These are phyloP conservation scores for Monosporozyma solicola DNA, from an alignment of 805 yeast genomes.

Conservation along the genomic window DNA sequence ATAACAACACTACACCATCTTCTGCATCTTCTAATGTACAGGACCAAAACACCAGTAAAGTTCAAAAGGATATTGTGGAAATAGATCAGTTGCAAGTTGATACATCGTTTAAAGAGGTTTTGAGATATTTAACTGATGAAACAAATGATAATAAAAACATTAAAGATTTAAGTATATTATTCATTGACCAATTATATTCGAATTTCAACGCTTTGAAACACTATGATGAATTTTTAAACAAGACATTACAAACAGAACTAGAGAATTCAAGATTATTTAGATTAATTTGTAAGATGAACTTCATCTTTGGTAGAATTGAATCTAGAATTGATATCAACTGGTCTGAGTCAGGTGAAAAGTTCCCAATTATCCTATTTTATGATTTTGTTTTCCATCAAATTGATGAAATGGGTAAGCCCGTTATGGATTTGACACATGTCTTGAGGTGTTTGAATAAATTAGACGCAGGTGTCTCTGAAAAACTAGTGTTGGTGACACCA, in stretches of 20 bases:
- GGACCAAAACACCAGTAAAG: constrained; percentile 1
- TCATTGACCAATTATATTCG: constrained; percentile 35
- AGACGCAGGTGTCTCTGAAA: constrained; percentile 88
- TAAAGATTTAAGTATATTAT: constrained; percentile 31
- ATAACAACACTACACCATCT: not conserved
- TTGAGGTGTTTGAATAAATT: constrained; percentile 72
- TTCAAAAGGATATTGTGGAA: not conserved
- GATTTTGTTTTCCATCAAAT: constrained; percentile 82
- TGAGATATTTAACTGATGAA: constrained; percentile 32
- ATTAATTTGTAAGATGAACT: constrained; percentile 70
- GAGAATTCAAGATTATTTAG: constrained; percentile 87
- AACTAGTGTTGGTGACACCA: constrained; percentile 64
- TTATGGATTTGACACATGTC: constrained; percentile 75
- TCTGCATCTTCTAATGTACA: not conserved
- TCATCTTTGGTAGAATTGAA: constrained; percentile 68
- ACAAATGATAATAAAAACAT: constrained; percentile 20
- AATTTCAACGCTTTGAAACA: constrained; percentile 39
- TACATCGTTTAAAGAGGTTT: constrained; percentile 37
- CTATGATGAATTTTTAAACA: constrained; percentile 49
- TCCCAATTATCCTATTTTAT: constrained; percentile 63
- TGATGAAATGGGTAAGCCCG: constrained; percentile 69
- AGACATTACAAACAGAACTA: constrained; percentile 57
- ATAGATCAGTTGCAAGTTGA: constrained; percentile 26
- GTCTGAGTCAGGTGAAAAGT: constrained; percentile 70
- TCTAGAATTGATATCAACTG: constrained; percentile 45